These are phyloP conservation scores for Diphasiastrum complanatum DNA, from an alignment of 83 land plant species.

Conservation along the genomic window DNA sequence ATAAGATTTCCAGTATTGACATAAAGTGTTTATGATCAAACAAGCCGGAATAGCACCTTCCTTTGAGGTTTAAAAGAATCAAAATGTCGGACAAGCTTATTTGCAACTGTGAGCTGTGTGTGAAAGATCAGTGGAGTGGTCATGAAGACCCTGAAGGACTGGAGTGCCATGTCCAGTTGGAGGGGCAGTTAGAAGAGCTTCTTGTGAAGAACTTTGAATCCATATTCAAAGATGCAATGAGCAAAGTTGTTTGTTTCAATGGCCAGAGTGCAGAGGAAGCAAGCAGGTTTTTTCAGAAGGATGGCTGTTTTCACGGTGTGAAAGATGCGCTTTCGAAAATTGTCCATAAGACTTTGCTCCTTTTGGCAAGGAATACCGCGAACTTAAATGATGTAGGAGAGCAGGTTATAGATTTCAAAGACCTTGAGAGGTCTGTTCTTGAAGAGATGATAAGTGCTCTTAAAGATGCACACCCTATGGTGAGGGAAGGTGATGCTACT, in stretches of 20 bases:
- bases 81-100: too few relatives aligned
- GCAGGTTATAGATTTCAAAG: too few relatives aligned
- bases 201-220: too few relatives aligned
- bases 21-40: too few relatives aligned
- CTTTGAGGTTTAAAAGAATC: too few relatives aligned
- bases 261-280: conserved; percentile 2
- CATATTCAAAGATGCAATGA: neutral
- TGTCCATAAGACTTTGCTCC: neutral
- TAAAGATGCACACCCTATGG: neutral
- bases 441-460: neutral
- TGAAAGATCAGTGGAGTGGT: too few relatives aligned
- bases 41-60: too few relatives aligned
- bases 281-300: neutral
- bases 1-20: too few relatives aligned
- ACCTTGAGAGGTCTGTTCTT: neutral
- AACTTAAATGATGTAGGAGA: neutral
- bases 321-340: neutral
- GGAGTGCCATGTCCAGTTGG: too few relatives aligned
- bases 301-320: neutral
- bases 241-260: neutral
- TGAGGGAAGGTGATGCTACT: neutral
- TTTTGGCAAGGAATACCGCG: neutral
- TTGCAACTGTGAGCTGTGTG: too few relatives aligned
- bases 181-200: too few relatives aligned
- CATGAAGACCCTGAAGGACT: too few relatives aligned